Conservation (phyloP, 1,284 basidiomycete species). For the Veloporphyrellus conicus region DNA sequence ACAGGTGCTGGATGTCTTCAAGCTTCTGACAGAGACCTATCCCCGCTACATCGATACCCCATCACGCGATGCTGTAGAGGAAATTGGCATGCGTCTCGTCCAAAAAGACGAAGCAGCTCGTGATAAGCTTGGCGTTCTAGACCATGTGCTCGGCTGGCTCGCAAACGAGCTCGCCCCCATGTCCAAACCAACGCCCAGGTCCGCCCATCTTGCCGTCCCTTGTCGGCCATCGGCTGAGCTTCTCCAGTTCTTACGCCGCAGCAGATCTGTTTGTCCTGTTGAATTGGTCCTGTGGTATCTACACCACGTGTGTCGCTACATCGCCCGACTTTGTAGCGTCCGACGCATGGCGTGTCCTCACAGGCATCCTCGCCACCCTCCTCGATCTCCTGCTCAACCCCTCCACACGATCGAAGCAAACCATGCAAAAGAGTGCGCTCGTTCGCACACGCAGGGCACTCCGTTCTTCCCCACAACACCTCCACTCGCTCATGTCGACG, state of each 20-base stretch:
- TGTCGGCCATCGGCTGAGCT: slow-evolving; percentile 7
- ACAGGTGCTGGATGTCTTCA: slow-evolving; percentile 69
- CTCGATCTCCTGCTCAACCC: slow-evolving; percentile 56
- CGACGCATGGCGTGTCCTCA: slow-evolving; percentile 47
- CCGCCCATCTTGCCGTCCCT: slow-evolving; percentile 15
- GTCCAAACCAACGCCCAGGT: slow-evolving; percentile 51
- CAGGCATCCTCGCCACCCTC: slow-evolving; percentile 52
- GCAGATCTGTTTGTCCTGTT: slow-evolving; percentile 68
- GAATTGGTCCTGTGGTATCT: slow-evolving; percentile 69
- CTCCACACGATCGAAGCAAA: slow-evolving; percentile 49
- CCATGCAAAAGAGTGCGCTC: slow-evolving; percentile 58
- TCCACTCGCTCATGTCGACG: slow-evolving; percentile 48
- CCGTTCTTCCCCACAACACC: slow-evolving; percentile 48
- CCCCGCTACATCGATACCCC: slow-evolving; percentile 69
- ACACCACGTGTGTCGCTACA: slow-evolving; percentile 45
- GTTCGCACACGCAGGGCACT: slow-evolving; percentile 61
- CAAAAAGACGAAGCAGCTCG: slow-evolving; percentile 51
- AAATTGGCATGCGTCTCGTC: slow-evolving; percentile 60
- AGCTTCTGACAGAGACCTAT: slow-evolving; percentile 69
- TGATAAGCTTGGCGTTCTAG: slow-evolving; percentile 29
- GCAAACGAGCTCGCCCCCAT: slow-evolving; percentile 58
- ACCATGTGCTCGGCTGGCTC: slow-evolving; percentile 70
- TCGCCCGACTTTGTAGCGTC: slow-evolving; percentile 35
- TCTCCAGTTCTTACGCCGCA: slow-evolving; percentile 55
- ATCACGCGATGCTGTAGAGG: slow-evolving; percentile 69